A percentile compares a stretch with the other conserved stretches of the same genome.
Conservation (phyloP, 1,139 yeast genomes). For the Blastobotrys raffinosifermentans region DNA sequence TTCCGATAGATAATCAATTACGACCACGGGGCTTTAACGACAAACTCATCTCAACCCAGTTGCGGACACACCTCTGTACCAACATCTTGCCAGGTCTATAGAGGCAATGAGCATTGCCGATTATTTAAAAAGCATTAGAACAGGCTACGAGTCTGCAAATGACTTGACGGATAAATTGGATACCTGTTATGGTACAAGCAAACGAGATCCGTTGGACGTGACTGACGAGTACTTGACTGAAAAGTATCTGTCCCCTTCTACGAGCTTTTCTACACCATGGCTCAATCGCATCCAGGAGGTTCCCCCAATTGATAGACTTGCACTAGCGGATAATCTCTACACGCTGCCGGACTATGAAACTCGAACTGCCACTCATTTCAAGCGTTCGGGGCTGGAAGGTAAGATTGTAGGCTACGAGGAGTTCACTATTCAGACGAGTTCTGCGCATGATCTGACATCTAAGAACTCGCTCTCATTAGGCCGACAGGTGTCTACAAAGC, state of each 20-base stretch:
- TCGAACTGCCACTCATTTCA: slow-evolving; percentile 36
- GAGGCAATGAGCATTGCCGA: too few species aligned
- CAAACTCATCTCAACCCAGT: too few species aligned
- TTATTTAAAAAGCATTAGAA: too few species aligned
- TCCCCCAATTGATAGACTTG: slow-evolving; percentile 34
- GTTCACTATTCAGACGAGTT: slow-evolving; percentile 41
- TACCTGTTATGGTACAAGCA: too few species aligned
- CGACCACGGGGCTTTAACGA: too few species aligned
- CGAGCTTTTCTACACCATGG: slow-evolving; percentile 31
- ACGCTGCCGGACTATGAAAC: slow-evolving; percentile 35
- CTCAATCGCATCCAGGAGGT: slow-evolving; percentile 30
- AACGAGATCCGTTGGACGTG: slow-evolving; percentile 9
- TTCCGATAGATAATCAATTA: too few species aligned
- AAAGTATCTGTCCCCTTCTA: slow-evolving; percentile 31
- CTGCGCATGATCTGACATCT: slow-evolving; percentile 50
- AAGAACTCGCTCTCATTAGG: slow-evolving; percentile 67
- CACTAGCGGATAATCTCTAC: slow-evolving; percentile 32
- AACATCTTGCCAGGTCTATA: too few species aligned
- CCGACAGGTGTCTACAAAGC: slow-evolving; percentile 59
- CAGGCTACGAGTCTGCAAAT: too few species aligned
- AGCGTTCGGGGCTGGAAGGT: slow-evolving; percentile 70
- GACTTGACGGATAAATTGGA: too few species aligned
- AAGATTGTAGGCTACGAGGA: slow-evolving; percentile 58
- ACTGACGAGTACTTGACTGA: slow-evolving; percentile 19
- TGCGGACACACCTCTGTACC: too few species aligned